Evolutionary conservation across 208 protist genomes (phyloP).

Genomic region (Lotmaria passim): DNA sequence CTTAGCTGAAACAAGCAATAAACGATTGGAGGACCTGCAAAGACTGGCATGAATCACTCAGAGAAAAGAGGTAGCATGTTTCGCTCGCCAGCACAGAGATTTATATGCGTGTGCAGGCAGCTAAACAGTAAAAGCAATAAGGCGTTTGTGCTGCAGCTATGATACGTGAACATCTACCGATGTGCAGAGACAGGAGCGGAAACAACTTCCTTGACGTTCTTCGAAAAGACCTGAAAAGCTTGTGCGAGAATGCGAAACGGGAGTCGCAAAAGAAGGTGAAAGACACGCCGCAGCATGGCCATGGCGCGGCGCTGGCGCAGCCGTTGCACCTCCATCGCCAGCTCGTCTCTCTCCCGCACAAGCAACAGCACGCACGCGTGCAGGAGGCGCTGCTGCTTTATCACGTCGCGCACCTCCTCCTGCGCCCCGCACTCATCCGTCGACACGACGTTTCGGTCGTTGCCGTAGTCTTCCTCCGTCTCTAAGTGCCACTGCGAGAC

Average conservation of each 20-base stretch:
- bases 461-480: too few relatives aligned
- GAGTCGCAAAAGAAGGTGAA: slow-evolving; percentile 12
- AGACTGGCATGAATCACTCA: too few relatives aligned
- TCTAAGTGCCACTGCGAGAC: not conserved
- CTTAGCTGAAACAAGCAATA: not conserved
- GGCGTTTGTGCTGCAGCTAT: too few relatives aligned
- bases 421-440: not conserved
- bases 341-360: slow-evolving; percentile 6
- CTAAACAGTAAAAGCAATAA: too few relatives aligned
- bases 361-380: slow-evolving; percentile 25
- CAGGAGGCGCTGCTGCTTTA: slow-evolving; percentile 25
- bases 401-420: not conserved
- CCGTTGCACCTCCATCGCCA: not conserved
- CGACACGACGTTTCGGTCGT: not conserved
- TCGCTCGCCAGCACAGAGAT: too few relatives aligned
- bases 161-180: too few relatives aligned
- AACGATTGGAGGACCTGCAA: too few relatives aligned
- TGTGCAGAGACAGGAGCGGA: not conserved
- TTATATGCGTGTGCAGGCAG: too few relatives aligned
- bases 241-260: slow-evolving; percentile 7
- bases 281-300: not conserved
- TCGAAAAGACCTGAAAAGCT: not conserved
- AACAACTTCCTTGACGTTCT: not conserved
- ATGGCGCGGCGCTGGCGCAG: not conserved
- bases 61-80: too few relatives aligned